Evolutionary conservation across 2,329 filamentous ascomycete species (phyloP), one percentile per base, ranked within the genome.

Genomic region (Colletotrichum limetticola): DNA sequence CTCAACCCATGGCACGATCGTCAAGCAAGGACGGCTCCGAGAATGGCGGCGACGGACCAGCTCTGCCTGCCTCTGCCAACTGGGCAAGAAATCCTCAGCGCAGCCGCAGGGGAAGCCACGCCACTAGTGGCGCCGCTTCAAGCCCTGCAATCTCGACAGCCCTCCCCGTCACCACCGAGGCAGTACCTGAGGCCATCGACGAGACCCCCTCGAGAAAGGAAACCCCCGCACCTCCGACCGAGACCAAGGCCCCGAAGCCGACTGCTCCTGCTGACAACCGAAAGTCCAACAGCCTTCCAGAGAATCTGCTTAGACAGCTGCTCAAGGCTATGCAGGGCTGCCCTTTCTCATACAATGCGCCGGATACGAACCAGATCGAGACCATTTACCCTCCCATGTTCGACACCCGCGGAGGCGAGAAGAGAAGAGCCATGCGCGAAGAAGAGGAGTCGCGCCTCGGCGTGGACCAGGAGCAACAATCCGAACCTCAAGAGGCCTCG

Each of bases 41-140:
- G 68, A 89, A 87, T 78, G 91, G 89, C n/a, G 89, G 88, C 24
- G 96, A 98, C 78, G 92, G 92, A 3, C 95, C 97, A 52, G 97
- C 95, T n/a, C 86, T 99, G 55, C 97, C 97, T 2, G 95, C 95
- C 1, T 95, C 95, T 4, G 97, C 96, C 5, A 98, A 93, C 79
- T 99, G 97, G 97, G 97, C 96, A 85, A 86, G 91, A 80, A 90
- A 92, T 79, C 86, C 91, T 69, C 90, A 86, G 82, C 88, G 87
- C 71, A 94, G 90, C 82, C 91, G 91, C 78, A 90, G 89, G 77
- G 94, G 90, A 73, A 98, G 95, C 78, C 91, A 95, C 76, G 93
- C 94, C 37, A 95, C 94, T 0, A 97, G 93, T 78, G 92, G 91
- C 75, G 93, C 94, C 24, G 91, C 94, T 30, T 92, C 95, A 2